Evolutionary conservation across 1,284 basidiomycete species (phyloP).

Genomic region (Ganoderma lucidum): DNA sequence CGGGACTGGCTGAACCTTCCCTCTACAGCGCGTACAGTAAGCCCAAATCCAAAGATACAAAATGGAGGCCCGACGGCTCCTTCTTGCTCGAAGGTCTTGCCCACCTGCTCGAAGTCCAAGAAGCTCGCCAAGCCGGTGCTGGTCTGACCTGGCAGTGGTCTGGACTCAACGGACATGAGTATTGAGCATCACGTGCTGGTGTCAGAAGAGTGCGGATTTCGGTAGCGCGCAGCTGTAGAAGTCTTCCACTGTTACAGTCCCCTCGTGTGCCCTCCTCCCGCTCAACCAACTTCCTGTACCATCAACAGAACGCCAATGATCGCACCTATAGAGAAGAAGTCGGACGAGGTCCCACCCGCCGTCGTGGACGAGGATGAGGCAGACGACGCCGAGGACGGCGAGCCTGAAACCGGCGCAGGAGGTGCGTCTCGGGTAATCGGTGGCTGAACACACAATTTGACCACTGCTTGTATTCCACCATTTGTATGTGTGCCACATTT

Average conservation of each 20-base stretch:
- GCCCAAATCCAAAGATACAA: background rate
- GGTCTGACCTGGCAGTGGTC: background rate
- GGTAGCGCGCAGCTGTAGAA: background rate
- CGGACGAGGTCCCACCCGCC: slow-evolving; percentile 34
- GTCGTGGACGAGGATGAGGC: slow-evolving; percentile 39
- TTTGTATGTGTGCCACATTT: background rate
- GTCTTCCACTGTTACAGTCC: background rate
- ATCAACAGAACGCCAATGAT: slow-evolving; percentile 17
- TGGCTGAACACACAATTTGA: background rate
- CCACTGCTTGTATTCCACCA: background rate
- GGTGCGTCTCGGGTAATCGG: slow-evolving; percentile 18
- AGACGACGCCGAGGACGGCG: slow-evolving; percentile 41
- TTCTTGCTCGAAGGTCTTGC: background rate
- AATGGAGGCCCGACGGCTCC: background rate
- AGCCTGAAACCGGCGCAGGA: slow-evolving; percentile 34
- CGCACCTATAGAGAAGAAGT: slow-evolving; percentile 31
- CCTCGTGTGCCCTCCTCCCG: background rate
- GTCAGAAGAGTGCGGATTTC: background rate
- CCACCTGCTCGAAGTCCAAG: background rate
- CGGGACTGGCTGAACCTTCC: background rate
- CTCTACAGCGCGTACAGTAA: background rate
- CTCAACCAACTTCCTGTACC: background rate
- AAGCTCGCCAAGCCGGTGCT: background rate
- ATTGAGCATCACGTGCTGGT: background rate
- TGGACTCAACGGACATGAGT: background rate